Base-by-base conservation (phyloP, 495 filamentous ascomycete genomes). In the Tuber indicum region DNA sequence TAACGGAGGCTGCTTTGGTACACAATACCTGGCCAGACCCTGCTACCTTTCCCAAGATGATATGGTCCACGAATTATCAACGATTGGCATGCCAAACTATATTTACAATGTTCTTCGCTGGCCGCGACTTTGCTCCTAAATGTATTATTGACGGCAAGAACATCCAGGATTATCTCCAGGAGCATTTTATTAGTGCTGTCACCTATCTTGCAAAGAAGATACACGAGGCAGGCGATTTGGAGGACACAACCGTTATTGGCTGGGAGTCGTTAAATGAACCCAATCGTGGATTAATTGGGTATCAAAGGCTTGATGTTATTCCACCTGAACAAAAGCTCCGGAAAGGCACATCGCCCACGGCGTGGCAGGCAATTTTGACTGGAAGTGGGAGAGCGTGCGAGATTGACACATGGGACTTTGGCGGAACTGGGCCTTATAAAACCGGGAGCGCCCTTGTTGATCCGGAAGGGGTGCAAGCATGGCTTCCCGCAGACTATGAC, bases 241-340 rank as follows among this genome's bases (percentile, higher is more conserved):
- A 96, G 81, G 88, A 93, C 76, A 91, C 94, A 39, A 89, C 96
- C 52, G 90, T 98, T 26, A 94, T 99, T 81, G 96, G 95, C 23
- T 98, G 94, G 91, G 96, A 99, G 84, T 97, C 90, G 78, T 83
- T 98, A 81, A 99, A 99, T 82, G 96, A 99, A 84, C 96, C 96
- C 6, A 94, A 95, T 82, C 88, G 94, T 78, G 96, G 96, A 7
- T 87, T 98, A 76, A 89, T 97, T 77, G 93, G 93, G n/a, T 90
- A 91, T 74, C 89, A 92, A 73, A 94, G 97, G 82, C 88, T 99
- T 39, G 91, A 92, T 21, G 87, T 89, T 21, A 90, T 98, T 75
- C 96, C 96, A 0, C 85, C 87, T 71, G 94, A 97, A 77, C 96
- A 98, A 82, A 93, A 97, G 75, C 87, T 97, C 17, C 93, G 96